Conservation (phyloP, 495 filamentous ascomycete species). For the Umbilicaria muhlenbergii region DNA sequence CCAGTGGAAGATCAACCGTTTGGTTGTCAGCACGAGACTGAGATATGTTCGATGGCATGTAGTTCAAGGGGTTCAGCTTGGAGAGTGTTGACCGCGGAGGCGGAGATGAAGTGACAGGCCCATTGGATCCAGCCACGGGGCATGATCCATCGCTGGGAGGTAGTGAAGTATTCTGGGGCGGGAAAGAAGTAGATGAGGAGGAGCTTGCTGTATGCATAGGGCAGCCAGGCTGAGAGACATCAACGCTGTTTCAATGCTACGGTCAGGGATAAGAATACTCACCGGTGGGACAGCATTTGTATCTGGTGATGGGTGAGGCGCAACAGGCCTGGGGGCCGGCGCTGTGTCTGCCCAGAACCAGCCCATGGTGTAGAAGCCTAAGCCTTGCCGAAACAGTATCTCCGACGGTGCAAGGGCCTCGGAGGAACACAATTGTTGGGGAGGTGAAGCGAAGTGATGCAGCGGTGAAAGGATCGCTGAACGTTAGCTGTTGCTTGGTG, state of each 20-base stretch:
- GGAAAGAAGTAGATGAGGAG: slow-evolving; percentile 24
- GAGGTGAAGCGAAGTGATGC: too few relatives aligned
- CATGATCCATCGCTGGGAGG: slow-evolving; percentile 30
- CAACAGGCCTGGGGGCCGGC: slow-evolving; percentile 23
- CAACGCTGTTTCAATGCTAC: too few relatives aligned
- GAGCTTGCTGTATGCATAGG: slow-evolving; percentile 67
- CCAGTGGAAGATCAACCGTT: slow-evolving; percentile 52
- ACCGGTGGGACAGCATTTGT: slow-evolving; percentile 48
- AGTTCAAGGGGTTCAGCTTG: slow-evolving; percentile 84
- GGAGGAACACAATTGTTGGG: too few relatives aligned
- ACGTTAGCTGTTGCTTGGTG: background rate
- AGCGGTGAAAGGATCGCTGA: background rate
- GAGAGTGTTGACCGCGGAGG: slow-evolving; percentile 37
- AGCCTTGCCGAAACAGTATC: too few relatives aligned
- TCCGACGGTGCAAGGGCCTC: too few relatives aligned
- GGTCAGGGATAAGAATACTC: slow-evolving; percentile 20
- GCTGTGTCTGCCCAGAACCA: slow-evolving; percentile 92
- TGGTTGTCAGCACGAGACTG: slow-evolving; percentile 62
- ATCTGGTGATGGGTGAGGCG: slow-evolving; percentile 26
- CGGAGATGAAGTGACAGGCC: slow-evolving; percentile 17
- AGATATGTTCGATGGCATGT: slow-evolving; percentile 80
- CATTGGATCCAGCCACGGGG: slow-evolving; percentile 32
- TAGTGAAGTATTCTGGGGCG: slow-evolving; percentile 17
- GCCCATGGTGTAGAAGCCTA: slow-evolving; percentile 44
- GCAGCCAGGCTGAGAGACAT: slow-evolving; percentile 51